phyloP scores from a whole-genome alignment of 2,329 filamentous ascomycete species.

The Ophiostoma ulmi region DNA sequence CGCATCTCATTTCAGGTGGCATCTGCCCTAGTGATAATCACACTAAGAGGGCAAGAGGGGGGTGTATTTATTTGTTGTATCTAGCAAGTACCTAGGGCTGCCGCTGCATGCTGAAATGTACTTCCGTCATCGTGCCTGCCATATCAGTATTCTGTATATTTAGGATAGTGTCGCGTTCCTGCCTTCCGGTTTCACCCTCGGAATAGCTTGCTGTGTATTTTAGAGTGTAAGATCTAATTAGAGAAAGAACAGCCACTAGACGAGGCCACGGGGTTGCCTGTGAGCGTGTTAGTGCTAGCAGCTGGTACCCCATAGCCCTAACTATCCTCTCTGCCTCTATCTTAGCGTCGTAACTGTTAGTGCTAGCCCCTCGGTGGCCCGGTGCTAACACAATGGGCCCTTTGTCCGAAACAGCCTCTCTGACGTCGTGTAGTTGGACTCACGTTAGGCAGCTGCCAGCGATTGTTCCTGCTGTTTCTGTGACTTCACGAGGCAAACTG shows the following conservation, averaged over 20 bases:
- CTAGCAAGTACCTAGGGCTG: not conserved
- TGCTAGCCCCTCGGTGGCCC: too few species aligned
- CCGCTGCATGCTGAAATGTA: not conserved
- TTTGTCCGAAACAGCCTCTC: constrained; percentile 4
- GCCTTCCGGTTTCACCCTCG: constrained; percentile 15
- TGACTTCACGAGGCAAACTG: not conserved
- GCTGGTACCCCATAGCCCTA: not conserved
- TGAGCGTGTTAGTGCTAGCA: not conserved
- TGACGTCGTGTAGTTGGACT: not conserved
- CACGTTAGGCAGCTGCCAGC: not conserved
- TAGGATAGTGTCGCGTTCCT: not conserved
- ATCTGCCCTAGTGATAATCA: not conserved
- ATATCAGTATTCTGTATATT: not conserved
- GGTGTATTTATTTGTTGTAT: not conserved
- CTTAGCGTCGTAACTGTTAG: too few species aligned
- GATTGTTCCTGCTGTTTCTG: constrained; percentile 8
- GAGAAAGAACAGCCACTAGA: constrained; percentile 10
- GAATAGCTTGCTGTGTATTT: not conserved
- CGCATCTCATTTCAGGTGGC: constrained; percentile 11
- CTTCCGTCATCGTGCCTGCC: constrained; percentile 1
- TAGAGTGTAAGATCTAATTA: not conserved
- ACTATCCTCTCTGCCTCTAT: not conserved
- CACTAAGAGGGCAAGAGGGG: not conserved
- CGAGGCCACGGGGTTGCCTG: constrained; percentile 8
- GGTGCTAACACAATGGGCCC: not conserved